Evolutionary conservation across 2,329 filamentous ascomycete species (phyloP).

Genomic region (Cladorrhinum sp.): DNA sequence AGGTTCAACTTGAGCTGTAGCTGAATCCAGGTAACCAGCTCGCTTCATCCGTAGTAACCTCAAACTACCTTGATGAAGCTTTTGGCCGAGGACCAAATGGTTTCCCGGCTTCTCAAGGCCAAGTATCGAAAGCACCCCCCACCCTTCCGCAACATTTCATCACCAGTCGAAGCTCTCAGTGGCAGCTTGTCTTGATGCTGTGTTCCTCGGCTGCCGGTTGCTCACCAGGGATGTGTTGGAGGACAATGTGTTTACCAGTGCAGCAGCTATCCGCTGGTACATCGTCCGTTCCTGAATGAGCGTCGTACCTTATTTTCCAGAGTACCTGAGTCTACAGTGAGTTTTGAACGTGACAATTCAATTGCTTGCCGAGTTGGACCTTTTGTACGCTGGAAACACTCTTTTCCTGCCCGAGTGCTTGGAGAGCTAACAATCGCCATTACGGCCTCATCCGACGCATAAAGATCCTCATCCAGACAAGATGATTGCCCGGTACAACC

Average conservation of each 20-base stretch:
- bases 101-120: slow-evolving; percentile 6
- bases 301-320: slow-evolving; percentile 15
- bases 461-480: background rate
- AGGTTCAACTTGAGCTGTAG: background rate
- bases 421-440: background rate
- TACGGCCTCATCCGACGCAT: slow-evolving; percentile 2
- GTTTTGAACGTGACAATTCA: background rate
- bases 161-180: slow-evolving; percentile 17
- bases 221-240: background rate
- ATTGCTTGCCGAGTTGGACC: background rate
- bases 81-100: slow-evolving; percentile 13
- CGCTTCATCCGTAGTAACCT: background rate
- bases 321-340: slow-evolving; percentile 9
- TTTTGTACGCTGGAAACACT: slow-evolving; percentile 9
- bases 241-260: slow-evolving; percentile 10
- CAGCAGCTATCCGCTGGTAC: slow-evolving; percentile 19
- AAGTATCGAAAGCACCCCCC: background rate
- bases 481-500: background rate
- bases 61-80: slow-evolving; percentile 12
- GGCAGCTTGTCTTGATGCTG: slow-evolving; percentile 3
- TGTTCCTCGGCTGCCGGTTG: slow-evolving; percentile 2
- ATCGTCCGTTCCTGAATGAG: slow-evolving; percentile 22
- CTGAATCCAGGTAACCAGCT: background rate
- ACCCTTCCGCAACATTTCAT: slow-evolving; percentile 1
- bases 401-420: slow-evolving; percentile 4